Percentiles rank a stretch among this genome's conserved stretches.
Evolutionary conservation across 169 alveolate species (phyloP).

Genomic region (Cryptosporidium meleagridis): DNA sequence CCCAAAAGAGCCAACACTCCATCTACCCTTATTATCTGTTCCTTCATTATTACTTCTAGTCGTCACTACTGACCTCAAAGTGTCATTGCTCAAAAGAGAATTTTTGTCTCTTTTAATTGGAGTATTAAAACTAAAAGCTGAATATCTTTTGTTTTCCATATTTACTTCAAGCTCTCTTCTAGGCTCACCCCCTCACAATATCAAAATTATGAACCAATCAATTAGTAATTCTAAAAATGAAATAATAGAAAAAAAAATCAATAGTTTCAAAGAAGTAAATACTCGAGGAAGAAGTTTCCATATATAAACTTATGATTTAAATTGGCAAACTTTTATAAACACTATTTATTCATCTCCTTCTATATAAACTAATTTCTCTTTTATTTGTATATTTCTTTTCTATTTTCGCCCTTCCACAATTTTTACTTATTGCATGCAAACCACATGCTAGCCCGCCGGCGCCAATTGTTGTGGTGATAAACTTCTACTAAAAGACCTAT

Average conservation of each 20-base stretch:
- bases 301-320: neutral
- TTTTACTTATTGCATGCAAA: constrained; percentile 41
- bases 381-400: neutral
- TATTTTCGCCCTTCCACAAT: constrained; percentile 23
- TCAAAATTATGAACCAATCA: neutral
- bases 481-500: constrained; percentile 72
- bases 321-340: too few species aligned
- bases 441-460: constrained; percentile 71
- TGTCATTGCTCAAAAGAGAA: neutral
- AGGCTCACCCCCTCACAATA: too few species aligned
- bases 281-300: neutral
- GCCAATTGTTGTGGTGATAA: constrained; percentile 15
- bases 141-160: neutral
- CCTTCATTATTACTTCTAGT: neutral
- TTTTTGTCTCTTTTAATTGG: neutral
- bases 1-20: neutral
- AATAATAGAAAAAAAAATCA: too few species aligned
- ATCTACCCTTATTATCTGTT: neutral
- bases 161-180: too few species aligned
- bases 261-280: neutral
- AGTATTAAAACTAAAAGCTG: neutral
- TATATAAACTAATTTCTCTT: neutral
- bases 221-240: too few species aligned
- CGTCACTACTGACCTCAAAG: neutral
- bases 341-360: constrained; percentile 15